phyloP scores from a whole-genome alignment of 352 stramenopile species.

The Phytopythium ostracodes region DNA sequence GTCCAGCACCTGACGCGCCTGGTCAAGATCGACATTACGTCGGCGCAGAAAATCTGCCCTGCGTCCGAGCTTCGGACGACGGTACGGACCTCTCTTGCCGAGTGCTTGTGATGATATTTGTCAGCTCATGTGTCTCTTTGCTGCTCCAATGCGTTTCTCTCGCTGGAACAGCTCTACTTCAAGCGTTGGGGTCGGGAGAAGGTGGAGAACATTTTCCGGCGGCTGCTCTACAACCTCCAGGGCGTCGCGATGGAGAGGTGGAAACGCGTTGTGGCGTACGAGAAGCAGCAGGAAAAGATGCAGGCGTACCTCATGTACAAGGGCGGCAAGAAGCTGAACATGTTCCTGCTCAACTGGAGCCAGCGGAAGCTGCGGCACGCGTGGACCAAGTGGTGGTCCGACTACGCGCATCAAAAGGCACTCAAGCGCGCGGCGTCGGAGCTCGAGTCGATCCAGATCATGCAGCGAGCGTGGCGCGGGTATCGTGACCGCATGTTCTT shows the following conservation, averaged over 20 bases:
- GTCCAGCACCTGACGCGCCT: constrained; percentile 65
- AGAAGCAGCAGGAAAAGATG: constrained; percentile 74
- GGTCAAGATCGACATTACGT: constrained; percentile 72
- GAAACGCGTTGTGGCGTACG: constrained; percentile 36
- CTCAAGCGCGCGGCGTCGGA: constrained; percentile 44
- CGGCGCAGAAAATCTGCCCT: constrained; percentile 66
- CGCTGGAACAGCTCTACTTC: constrained; percentile 49
- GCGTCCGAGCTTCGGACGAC: constrained; percentile 54
- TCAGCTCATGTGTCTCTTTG: not conserved
- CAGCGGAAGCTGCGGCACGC: constrained; percentile 60
- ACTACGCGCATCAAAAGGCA: constrained; percentile 48
- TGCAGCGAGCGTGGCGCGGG: constrained; percentile 58
- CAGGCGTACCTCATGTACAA: constrained; percentile 76
- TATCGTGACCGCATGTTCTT: constrained; percentile 46
- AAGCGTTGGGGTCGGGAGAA: constrained; percentile 79
- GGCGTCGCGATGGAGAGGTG: constrained; percentile 60
- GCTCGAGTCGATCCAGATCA: constrained; percentile 41
- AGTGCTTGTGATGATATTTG: not conserved
- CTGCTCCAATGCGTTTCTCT: not conserved
- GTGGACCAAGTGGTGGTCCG: constrained; percentile 66
- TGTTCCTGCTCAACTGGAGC: constrained; percentile 65
- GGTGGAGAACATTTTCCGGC: constrained; percentile 69
- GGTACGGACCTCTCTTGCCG: constrained; percentile 10
- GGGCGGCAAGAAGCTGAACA: constrained; percentile 69
- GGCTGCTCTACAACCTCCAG: constrained; percentile 64